Conservation (phyloP, 371 early-diverging fungal species). For the Furculomyces boomerangus region DNA sequence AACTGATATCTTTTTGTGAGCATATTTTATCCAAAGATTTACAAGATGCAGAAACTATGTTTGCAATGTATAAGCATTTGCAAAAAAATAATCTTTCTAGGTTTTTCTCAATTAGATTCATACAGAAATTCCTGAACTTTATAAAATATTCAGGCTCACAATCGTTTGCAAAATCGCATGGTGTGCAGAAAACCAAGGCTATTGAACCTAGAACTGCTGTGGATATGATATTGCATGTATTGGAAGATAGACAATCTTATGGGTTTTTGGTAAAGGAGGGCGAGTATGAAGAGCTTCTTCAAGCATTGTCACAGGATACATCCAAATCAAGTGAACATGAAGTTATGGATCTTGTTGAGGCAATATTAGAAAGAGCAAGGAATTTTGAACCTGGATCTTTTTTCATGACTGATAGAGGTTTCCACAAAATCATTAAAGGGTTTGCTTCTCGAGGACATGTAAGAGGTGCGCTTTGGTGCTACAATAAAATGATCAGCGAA, state of each 20-base stretch:
- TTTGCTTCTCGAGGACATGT: neutral
- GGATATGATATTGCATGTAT: neutral
- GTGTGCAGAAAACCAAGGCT: neutral
- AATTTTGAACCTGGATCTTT: neutral
- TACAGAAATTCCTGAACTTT: neutral
- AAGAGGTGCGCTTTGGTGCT: neutral
- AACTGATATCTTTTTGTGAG: neutral
- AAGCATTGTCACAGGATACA: neutral
- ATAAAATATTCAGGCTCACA: neutral
- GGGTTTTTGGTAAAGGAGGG: neutral
- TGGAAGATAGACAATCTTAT: neutral
- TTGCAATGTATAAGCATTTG: neutral
- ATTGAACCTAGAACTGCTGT: neutral
- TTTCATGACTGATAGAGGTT: neutral
- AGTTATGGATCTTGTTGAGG: neutral
- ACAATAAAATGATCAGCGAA: slow-evolving; percentile 1
- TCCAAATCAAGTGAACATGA: neutral
- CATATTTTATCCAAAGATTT: neutral
- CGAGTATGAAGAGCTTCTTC: neutral
- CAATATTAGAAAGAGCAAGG: neutral
- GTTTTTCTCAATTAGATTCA: neutral
- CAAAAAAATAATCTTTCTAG: neutral
- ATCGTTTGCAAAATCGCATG: neutral
- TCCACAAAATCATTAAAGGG: neutral
- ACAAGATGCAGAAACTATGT: neutral